These are phyloP conservation scores for Wickerhamomyces alni DNA, from an alignment of 805 yeast species.

Conservation along the genomic window DNA sequence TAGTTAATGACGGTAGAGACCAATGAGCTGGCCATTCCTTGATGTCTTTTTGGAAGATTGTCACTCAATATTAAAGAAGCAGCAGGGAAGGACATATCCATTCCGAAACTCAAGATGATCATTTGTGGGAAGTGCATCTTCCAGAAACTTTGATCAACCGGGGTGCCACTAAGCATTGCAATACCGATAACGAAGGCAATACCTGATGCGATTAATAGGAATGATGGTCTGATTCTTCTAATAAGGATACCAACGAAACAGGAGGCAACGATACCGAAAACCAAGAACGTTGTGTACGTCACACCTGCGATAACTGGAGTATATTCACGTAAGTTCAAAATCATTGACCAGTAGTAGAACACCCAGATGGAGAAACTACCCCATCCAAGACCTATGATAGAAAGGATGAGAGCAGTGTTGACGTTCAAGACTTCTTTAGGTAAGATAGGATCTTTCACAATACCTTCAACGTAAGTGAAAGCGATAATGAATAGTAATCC, in stretches of 20 bases:
- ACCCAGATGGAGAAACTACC: slow-evolving; percentile 72
- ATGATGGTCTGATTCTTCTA: slow-evolving; percentile 40
- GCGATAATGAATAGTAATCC: slow-evolving; percentile 37
- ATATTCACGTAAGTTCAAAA: slow-evolving; percentile 44
- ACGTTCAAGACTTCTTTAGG: slow-evolving; percentile 43
- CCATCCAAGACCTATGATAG: slow-evolving; percentile 61
- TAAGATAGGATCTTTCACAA: slow-evolving; percentile 42
- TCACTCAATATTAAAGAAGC: slow-evolving; percentile 59
- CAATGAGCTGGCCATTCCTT: slow-evolving; percentile 75
- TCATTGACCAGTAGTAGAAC: slow-evolving; percentile 52
- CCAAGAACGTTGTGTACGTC: slow-evolving; percentile 37
- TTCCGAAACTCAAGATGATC: slow-evolving; percentile 61
- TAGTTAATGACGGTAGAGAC: slow-evolving; percentile 68
- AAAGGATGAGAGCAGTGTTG: slow-evolving; percentile 42
- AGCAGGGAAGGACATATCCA: slow-evolving; percentile 77
- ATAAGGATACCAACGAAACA: slow-evolving; percentile 43
- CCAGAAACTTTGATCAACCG: slow-evolving; percentile 56
- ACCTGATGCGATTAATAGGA: slow-evolving; percentile 46
- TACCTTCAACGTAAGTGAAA: slow-evolving; percentile 46
- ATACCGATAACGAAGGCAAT: slow-evolving; percentile 50
- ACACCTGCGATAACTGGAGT: slow-evolving; percentile 41
- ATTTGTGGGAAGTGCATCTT: slow-evolving; percentile 49
- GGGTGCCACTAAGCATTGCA: slow-evolving; percentile 47
- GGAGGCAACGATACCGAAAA: slow-evolving; percentile 55
- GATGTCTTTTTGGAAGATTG: slow-evolving; percentile 53